These are phyloP conservation scores for Phytophthora parvispora DNA, from an alignment of 352 stramenopile species.

Conservation along the genomic window DNA sequence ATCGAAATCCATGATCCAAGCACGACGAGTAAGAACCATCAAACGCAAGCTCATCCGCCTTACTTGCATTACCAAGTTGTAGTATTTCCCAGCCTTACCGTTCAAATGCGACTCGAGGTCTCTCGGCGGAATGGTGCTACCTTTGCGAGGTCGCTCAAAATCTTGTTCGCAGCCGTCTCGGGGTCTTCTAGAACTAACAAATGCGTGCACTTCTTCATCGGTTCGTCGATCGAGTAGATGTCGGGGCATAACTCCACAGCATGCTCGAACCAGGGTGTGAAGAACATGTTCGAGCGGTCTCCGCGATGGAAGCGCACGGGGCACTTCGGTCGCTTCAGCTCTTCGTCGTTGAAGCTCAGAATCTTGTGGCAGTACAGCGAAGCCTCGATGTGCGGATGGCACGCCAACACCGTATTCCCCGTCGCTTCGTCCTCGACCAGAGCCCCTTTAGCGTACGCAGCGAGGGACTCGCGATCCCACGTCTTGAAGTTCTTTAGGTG, in stretches of 20 bases:
- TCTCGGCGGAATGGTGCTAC: constrained; percentile 4
- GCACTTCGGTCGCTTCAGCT: constrained; percentile 45
- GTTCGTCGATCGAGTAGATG: constrained; percentile 37
- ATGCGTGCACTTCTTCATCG: constrained; percentile 46
- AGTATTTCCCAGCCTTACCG: too few species aligned
- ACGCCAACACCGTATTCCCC: constrained; percentile 39
- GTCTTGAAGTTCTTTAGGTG: constrained; percentile 43
- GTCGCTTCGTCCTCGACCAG: constrained; percentile 40
- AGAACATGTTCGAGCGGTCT: constrained; percentile 43
- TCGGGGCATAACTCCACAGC: constrained; percentile 26
- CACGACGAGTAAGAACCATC: background rate
- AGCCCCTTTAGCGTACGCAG: constrained; percentile 38
- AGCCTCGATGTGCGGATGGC: constrained; percentile 47
- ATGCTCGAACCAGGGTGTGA: constrained; percentile 29
- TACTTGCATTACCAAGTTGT: background rate
- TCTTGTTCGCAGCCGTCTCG: constrained; percentile 28
- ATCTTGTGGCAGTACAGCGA: constrained; percentile 47
- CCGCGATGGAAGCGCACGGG: constrained; percentile 43
- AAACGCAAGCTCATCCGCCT: background rate
- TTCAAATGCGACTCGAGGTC: constrained; percentile 14
- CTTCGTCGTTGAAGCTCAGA: constrained; percentile 34
- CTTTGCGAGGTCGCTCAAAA: constrained; percentile 39
- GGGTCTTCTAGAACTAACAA: constrained; percentile 51
- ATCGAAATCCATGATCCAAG: background rate
- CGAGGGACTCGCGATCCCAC: constrained; percentile 50